phyloP scores from a whole-genome alignment of 495 filamentous ascomycete genomes.

The Stereocaulon alpinum region DNA sequence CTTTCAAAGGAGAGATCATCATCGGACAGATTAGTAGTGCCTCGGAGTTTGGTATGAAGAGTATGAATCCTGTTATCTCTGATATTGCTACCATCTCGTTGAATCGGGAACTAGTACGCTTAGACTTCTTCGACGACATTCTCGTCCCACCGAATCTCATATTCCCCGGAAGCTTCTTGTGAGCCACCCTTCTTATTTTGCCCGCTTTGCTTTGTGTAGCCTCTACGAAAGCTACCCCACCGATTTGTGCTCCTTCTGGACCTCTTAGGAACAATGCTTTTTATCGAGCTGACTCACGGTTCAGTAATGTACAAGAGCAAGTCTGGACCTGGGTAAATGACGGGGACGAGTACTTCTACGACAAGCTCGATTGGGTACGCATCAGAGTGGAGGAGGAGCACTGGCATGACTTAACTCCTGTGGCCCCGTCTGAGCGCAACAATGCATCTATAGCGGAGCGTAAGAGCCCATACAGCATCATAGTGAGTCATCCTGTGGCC shows the following conservation, averaged over 20 bases:
- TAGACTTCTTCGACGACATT: conserved; percentile 88
- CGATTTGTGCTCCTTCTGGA: background rate
- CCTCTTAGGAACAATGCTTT: background rate
- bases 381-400: conserved; percentile 74
- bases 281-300: background rate
- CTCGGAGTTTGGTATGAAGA: conserved; percentile 61
- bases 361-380: conserved; percentile 77
- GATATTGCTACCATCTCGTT: background rate
- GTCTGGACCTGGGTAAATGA: conserved; percentile 75
- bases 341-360: conserved; percentile 64
- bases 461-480: conserved; percentile 57
- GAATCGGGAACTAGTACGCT: conserved; percentile 45
- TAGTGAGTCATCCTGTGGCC: conserved; percentile 34
- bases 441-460: conserved; percentile 40
- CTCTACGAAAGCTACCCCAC: background rate
- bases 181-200: conserved; percentile 27
- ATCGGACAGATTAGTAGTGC: conserved; percentile 65
- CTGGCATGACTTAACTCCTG: conserved; percentile 80
- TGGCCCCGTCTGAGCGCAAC: conserved; percentile 43
- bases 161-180: conserved; percentile 65
- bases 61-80: conserved; percentile 34
- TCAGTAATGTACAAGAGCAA: conserved; percentile 41
- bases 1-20: conserved; percentile 86
- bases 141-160: conserved; percentile 62
- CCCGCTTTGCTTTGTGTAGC: background rate